Evolutionary conservation across 495 filamentous ascomycete genomes (phyloP).

Genomic region (Penicillium paradoxum): DNA sequence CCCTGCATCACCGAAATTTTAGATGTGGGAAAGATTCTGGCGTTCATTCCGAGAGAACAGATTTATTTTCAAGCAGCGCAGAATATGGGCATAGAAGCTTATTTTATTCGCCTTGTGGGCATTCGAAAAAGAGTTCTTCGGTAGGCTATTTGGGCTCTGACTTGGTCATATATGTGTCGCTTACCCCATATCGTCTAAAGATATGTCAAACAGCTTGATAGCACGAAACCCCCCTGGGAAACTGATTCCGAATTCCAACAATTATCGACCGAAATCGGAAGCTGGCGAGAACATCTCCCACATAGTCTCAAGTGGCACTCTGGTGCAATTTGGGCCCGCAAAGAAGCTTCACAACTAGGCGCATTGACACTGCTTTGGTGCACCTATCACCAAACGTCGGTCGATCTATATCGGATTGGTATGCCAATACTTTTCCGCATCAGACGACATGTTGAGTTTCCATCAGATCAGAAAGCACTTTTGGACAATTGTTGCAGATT

Average conservation of each 20-base stretch:
- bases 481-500: slow-evolving; percentile 10
- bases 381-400: slow-evolving; percentile 16
- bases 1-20: slow-evolving; percentile 16
- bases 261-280: slow-evolving; percentile 9
- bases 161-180: background rate
- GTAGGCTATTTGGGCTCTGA: background rate
- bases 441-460: slow-evolving; percentile 8
- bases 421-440: slow-evolving; percentile 15
- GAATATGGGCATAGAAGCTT: slow-evolving; percentile 18
- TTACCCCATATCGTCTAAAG: background rate
- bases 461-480: slow-evolving; percentile 11
- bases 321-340: slow-evolving; percentile 14
- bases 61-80: slow-evolving; percentile 6
- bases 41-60: slow-evolving; percentile 5
- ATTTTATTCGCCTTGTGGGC: slow-evolving; percentile 19
- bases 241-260: slow-evolving; percentile 11
- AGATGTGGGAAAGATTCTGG: slow-evolving; percentile 6
- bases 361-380: slow-evolving; percentile 17
- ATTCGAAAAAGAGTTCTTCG: slow-evolving; percentile 14
- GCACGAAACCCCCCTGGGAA: slow-evolving; percentile 11
- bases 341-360: slow-evolving; percentile 15
- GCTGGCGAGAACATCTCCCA: slow-evolving; percentile 8
- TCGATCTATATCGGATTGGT: slow-evolving; percentile 19
- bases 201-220: slow-evolving; percentile 18
- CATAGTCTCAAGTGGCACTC: slow-evolving; percentile 11